A percentile compares a stretch with the other conserved stretches of the same genome.
These are phyloP conservation scores for Boletus sp. DNA, from an alignment of 1,284 basidiomycete species.

Conservation along the genomic window DNA sequence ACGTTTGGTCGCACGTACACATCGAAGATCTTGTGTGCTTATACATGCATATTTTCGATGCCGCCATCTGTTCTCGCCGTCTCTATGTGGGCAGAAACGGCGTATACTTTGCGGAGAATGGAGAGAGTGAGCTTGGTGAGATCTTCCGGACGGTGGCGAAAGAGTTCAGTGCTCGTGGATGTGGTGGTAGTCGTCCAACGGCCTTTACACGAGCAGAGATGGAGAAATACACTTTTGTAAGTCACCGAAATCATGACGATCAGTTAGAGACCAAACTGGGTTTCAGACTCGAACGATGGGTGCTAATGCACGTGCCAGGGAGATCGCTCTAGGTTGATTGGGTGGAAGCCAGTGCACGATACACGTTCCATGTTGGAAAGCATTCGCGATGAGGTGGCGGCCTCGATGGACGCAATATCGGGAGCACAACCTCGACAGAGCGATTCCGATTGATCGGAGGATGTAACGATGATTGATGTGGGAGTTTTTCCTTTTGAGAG, in stretches of 20 bases:
- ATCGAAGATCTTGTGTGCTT: conserved; percentile 33
- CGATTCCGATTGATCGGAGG: background rate
- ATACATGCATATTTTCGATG: conserved; percentile 33
- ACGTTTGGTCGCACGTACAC: conserved; percentile 34
- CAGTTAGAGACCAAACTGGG: background rate
- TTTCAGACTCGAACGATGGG: conserved; percentile 35
- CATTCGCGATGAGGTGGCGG: conserved; percentile 29
- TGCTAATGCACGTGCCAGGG: conserved; percentile 40
- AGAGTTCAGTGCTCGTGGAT: conserved; percentile 25
- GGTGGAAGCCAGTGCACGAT: conserved; percentile 35
- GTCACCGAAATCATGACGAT: background rate
- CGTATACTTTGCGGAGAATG: conserved; percentile 33
- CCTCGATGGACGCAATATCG: conserved; percentile 1
- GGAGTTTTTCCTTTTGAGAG: background rate
- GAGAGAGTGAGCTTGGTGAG: conserved; percentile 27
- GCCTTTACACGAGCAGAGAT: conserved; percentile 30
- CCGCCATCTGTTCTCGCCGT: conserved; percentile 24
- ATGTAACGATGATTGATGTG: no score
- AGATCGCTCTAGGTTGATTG: conserved; percentile 39
- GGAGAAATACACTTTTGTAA: conserved; percentile 27
- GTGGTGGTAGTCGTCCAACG: conserved; percentile 25
- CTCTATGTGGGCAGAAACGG: conserved; percentile 30
- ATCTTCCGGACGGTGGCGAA: conserved; percentile 21
- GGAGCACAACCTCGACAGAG: no score
- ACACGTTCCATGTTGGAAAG: conserved; percentile 30